A percentile compares a stretch with the other conserved stretches of the same genome.
phyloP scores from a whole-genome alignment of 2,329 filamentous ascomycete species.

The Aspergillus tanneri region DNA sequence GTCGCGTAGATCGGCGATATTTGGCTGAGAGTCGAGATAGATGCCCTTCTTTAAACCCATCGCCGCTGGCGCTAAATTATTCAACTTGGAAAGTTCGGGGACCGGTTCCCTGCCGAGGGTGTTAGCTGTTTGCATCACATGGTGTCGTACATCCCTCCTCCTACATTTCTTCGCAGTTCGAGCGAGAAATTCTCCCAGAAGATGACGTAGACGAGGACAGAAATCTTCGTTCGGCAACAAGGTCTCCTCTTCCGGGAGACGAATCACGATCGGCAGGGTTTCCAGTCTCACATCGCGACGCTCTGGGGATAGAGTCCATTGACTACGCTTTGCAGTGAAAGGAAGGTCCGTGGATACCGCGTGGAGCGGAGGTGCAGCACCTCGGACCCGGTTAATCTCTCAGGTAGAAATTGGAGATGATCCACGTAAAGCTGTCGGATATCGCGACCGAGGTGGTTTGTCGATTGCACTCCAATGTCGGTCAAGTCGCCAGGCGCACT shows the following conservation, averaged over 20 bases:
- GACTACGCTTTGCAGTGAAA: slow-evolving; percentile 4
- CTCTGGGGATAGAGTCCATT: not conserved
- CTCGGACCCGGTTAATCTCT: not conserved
- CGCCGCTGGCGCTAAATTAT: no score
- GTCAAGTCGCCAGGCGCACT: slow-evolving; percentile 5
- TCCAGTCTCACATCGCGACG: not conserved
- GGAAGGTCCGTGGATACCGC: not conserved
- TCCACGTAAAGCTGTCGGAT: slow-evolving; percentile 3
- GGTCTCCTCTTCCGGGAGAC: not conserved
- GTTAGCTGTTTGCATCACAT: no score
- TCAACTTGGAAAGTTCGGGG: no score
- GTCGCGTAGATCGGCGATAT: no score
- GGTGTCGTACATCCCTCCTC: no score
- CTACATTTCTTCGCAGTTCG: no score
- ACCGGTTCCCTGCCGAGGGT: no score
- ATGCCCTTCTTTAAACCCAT: no score
- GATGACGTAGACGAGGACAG: no score
- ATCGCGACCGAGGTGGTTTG: not conserved
- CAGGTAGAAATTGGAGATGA: not conserved
- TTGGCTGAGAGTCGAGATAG: no score
- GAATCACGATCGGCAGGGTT: not conserved
- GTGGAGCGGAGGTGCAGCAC: not conserved
- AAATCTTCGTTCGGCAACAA: slow-evolving; percentile 5
- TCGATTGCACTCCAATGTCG: not conserved
- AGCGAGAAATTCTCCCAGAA: no score